A percentile compares a stretch with the other conserved stretches of the same genome.
Evolutionary conservation across 2,329 filamentous ascomycete genomes (phyloP).

Genomic region (Epichloe sylvatica): DNA sequence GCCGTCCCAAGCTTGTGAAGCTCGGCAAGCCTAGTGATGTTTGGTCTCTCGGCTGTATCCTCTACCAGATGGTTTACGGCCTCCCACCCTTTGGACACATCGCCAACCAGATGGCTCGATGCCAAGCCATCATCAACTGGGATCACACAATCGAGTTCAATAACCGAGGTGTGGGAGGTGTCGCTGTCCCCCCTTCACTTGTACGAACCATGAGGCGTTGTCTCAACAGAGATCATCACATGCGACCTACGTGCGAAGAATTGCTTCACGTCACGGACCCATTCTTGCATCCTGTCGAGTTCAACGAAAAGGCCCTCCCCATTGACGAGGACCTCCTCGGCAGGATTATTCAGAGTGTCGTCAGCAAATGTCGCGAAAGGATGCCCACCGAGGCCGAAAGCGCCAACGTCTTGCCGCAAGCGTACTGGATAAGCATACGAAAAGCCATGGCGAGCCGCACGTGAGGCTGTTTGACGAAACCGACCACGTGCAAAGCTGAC

Average conservation of each 20-base stretch:
- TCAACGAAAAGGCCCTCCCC: conserved; percentile 39
- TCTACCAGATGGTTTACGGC: conserved; percentile 98
- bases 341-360: conserved; percentile 49
- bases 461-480: conserved; percentile 7
- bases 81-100: conserved; percentile 91
- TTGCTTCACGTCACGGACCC: conserved; percentile 45
- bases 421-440: conserved; percentile 46
- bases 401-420: conserved; percentile 41
- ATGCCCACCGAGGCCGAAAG: conserved; percentile 46
- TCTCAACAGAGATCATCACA: conserved; percentile 46
- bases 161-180: conserved; percentile 51
- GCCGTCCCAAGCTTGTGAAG: conserved; percentile 68
- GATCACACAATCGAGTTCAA: conserved; percentile 61
- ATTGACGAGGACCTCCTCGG: conserved; percentile 49
- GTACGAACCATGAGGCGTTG: conserved; percentile 49
- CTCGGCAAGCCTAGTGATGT: conserved; percentile 91
- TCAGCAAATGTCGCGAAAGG: conserved; percentile 41
- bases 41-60: conserved; percentile 89
- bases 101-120: conserved; percentile 69
- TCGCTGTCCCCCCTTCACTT: conserved; percentile 43
- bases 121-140: conserved; percentile 75
- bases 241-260: conserved; percentile 50
- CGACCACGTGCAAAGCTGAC: neutral
- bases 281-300: conserved; percentile 49
- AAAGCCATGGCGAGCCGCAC: conserved; percentile 30